A percentile compares a stretch with the other conserved stretches of the same genome.
Evolutionary conservation across 2,329 filamentous ascomycete species (phyloP).

Genomic region (Aspergillus sp.): DNA sequence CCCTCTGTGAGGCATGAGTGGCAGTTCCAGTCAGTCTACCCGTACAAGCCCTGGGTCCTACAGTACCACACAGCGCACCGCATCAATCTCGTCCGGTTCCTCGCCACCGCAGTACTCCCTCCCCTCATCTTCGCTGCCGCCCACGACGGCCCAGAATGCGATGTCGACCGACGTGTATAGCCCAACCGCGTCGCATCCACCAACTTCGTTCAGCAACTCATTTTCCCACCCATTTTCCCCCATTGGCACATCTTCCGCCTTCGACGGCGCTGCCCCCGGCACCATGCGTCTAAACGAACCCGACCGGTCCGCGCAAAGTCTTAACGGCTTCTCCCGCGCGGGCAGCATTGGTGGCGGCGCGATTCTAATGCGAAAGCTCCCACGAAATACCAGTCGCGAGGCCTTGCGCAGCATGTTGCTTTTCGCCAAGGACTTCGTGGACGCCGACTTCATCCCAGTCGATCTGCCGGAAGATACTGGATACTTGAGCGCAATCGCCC

Average conservation of each 20-base stretch:
- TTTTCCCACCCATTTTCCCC: slow-evolving; percentile 35
- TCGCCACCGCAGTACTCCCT: slow-evolving; percentile 31
- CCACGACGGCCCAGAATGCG: slow-evolving; percentile 35
- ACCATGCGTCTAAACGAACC: slow-evolving; percentile 30
- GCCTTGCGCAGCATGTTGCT: slow-evolving; percentile 56
- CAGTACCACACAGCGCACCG: slow-evolving; percentile 33
- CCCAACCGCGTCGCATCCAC: slow-evolving; percentile 30
- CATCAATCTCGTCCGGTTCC: slow-evolving; percentile 34
- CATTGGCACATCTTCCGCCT: slow-evolving; percentile 30
- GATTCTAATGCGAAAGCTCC: slow-evolving; percentile 54
- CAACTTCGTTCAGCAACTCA: slow-evolving; percentile 26
- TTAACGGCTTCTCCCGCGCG: slow-evolving; percentile 29
- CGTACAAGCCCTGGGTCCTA: slow-evolving; percentile 37
- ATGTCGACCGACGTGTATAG: slow-evolving; percentile 40
- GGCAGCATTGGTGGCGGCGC: slow-evolving; percentile 28
- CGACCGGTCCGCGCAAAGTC: slow-evolving; percentile 29
- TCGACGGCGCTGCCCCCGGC: slow-evolving; percentile 24
- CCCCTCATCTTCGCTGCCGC: slow-evolving; percentile 23
- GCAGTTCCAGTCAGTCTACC: slow-evolving; percentile 36
- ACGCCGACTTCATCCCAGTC: slow-evolving; percentile 50
- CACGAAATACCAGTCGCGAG: slow-evolving; percentile 52
- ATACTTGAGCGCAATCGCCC: slow-evolving; percentile 52
- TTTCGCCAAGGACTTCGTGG: slow-evolving; percentile 58
- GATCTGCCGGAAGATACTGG: slow-evolving; percentile 52
- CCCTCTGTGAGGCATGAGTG: slow-evolving; percentile 33